Evolutionary conservation across 345 rosid genomes (phyloP).

Genomic region (Tarenaya hassleriana): DNA sequence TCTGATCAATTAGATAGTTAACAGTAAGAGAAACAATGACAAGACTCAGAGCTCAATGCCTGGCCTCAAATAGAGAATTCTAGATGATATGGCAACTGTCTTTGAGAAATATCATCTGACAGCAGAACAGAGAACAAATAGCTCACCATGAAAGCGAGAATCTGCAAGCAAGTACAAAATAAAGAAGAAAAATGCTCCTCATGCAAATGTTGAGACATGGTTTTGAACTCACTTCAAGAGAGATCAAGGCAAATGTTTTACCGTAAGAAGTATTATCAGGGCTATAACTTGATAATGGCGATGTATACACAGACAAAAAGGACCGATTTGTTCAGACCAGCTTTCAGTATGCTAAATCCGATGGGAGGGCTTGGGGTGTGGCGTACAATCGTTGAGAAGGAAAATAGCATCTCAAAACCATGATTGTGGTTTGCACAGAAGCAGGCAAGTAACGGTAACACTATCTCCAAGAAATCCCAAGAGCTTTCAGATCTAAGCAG

Average conservation of each 20-base stretch:
- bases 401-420: constrained; percentile 87
- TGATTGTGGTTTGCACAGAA: constrained; percentile 92
- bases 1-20: constrained; percentile 15
- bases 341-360: constrained; percentile 93
- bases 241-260: constrained; percentile 32
- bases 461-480: constrained; percentile 91
- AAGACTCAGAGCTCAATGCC: constrained; percentile 9
- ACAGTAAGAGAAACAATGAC: constrained; percentile 8
- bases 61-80: constrained; percentile 5
- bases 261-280: constrained; percentile 67
- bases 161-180: constrained; percentile 19
- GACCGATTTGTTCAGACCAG: constrained; percentile 95
- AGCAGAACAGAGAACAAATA: constrained; percentile 16
- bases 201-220: constrained; percentile 11
- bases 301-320: constrained; percentile 82
- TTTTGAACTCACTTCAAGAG: constrained; percentile 14
- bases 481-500: constrained; percentile 61
- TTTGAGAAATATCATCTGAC: constrained; percentile 4
- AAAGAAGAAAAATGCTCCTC: constrained; percentile 8
- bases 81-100: constrained; percentile 5
- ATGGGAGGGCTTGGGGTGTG: constrained; percentile 84
- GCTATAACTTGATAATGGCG: constrained; percentile 40
- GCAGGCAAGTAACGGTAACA: constrained; percentile 87
- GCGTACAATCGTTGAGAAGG: constrained; percentile 84
- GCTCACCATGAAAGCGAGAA: constrained; percentile 20